phyloP scores from a whole-genome alignment of 768 basidiomycete species.

The Cubamyces lactineus region DNA sequence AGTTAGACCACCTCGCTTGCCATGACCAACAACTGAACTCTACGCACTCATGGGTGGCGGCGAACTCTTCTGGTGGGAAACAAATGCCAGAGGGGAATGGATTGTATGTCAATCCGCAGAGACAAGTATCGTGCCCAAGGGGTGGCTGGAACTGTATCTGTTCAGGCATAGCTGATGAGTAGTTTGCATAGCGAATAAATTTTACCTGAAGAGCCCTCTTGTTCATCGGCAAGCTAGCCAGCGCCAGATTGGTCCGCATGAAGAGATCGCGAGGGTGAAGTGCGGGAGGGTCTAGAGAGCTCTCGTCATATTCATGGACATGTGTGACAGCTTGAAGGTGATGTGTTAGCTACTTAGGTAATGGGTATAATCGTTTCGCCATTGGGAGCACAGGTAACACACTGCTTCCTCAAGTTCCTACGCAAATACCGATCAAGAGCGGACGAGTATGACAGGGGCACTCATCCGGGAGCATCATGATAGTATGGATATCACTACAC shows the following conservation, averaged over 20 bases:
- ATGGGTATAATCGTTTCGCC: too few species aligned
- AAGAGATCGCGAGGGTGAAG: constrained; percentile 18
- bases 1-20: too few species aligned
- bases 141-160: constrained; percentile 6
- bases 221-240: too few species aligned
- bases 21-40: too few species aligned
- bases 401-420: too few species aligned
- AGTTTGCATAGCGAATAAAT: neutral
- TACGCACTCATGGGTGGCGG: too few species aligned
- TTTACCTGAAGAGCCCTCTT: constrained; percentile 16
- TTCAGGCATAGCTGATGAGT: too few species aligned
- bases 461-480: too few species aligned
- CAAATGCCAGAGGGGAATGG: constrained; percentile 9
- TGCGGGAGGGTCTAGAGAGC: constrained; percentile 19
- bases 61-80: neutral
- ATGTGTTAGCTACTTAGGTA: neutral
- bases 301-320: constrained; percentile 26
- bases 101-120: constrained; percentile 14
- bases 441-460: too few species aligned
- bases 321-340: constrained; percentile 8
- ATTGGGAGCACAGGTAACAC: too few species aligned
- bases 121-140: constrained; percentile 13
- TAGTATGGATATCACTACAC: neutral
- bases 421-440: too few species aligned
- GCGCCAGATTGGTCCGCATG: constrained; percentile 4